Conservation (phyloP, 306 rosid genomes). For the Casuarina cunninghamiana region DNA sequence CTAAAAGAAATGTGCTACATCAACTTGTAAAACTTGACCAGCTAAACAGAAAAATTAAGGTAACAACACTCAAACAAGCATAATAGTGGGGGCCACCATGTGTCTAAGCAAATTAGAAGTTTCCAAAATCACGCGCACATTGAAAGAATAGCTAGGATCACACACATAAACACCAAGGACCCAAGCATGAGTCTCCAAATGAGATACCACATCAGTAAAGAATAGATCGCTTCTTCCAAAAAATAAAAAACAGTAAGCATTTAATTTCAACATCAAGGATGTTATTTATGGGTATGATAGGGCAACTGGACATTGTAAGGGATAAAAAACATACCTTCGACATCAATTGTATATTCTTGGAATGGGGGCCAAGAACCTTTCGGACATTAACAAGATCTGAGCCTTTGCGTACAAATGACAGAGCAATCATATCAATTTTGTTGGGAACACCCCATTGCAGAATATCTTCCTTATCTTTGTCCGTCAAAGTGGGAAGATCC, state of each 20-base stretch:
- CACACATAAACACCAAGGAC: not conserved
- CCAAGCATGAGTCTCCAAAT: not conserved
- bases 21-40: not conserved
- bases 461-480: conserved; percentile 93
- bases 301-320: conserved; percentile 14
- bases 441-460: conserved; percentile 94
- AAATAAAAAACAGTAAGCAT: not conserved
- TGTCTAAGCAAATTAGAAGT: not conserved
- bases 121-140: not conserved
- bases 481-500: conserved; percentile 93
- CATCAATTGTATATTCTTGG: conserved; percentile 77
- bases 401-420: conserved; percentile 95
- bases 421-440: conserved; percentile 94
- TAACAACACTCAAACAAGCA: not conserved
- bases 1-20: not conserved
- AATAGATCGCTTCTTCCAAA: not conserved
- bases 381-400: conserved; percentile 93
- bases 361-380: conserved; percentile 80
- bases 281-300: not conserved
- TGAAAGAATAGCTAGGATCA: not conserved
- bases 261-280: not conserved
- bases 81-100: not conserved
- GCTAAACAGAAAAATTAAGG: not conserved
- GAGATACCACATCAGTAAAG: conserved; percentile 6
- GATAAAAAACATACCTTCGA: conserved; percentile 61